Conservation (phyloP, 2,329 filamentous ascomycete genomes). For the Pseudogymnoascus verrucosus region DNA sequence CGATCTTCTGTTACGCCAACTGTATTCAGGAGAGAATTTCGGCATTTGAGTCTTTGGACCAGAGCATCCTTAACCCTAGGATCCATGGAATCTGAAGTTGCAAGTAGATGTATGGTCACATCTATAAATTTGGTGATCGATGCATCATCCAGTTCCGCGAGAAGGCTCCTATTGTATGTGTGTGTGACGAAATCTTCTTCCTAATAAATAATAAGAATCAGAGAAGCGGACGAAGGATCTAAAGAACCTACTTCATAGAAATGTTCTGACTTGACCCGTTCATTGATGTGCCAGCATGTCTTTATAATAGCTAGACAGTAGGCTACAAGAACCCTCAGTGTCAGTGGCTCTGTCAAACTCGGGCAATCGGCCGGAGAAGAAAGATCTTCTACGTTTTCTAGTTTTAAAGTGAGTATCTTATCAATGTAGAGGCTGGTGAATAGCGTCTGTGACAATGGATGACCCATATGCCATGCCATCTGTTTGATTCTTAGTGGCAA, state of each 20-base stretch:
- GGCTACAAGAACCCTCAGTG: conserved; percentile 61
- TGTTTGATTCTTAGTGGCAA: conserved; percentile 30
- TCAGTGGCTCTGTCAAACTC: conserved; percentile 36
- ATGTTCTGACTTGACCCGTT: conserved; percentile 70
- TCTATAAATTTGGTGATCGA: conserved; percentile 23
- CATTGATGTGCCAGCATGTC: conserved; percentile 69
- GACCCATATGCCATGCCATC: conserved; percentile 97
- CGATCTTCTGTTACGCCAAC: conserved; percentile 44
- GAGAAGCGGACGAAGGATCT: background rate
- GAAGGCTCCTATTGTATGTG: conserved; percentile 72
- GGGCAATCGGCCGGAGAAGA: conserved; percentile 15
- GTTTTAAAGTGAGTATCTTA: conserved; percentile 64
- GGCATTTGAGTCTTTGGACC: conserved; percentile 55
- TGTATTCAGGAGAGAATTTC: conserved; percentile 52
- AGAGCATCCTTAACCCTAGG: conserved; percentile 46
- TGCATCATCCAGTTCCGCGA: conserved; percentile 53
- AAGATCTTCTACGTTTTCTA: conserved; percentile 50
- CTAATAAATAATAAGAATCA: conserved; percentile 33
- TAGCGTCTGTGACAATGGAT: conserved; percentile 87
- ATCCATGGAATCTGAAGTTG: conserved; percentile 19
- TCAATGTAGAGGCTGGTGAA: conserved; percentile 92
- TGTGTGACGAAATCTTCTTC: conserved; percentile 97
- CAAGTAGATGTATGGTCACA: conserved; percentile 26
- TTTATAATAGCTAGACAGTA: conserved; percentile 85
- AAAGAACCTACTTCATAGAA: conserved; percentile 67